Evolutionary conservation across 768 basidiomycete genomes (phyloP).

Genomic region (Naganishia friedmannii): DNA sequence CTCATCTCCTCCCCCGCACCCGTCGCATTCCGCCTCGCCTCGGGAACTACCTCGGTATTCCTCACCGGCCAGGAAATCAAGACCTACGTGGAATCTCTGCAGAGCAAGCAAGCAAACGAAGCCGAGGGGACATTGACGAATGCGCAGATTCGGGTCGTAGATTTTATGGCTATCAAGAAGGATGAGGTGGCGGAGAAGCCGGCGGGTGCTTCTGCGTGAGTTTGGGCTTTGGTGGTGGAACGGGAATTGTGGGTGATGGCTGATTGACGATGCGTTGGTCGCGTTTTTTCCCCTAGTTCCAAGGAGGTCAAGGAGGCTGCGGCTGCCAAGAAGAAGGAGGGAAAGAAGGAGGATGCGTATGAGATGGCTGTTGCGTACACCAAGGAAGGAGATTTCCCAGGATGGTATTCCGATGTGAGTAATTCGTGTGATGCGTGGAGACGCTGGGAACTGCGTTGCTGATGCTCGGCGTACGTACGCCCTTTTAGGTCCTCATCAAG

Average conservation of each 20-base stretch:
- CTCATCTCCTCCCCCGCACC: conserved; percentile 66
- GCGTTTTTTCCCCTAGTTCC: conserved; percentile 29
- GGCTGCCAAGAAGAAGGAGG: conserved; percentile 41
- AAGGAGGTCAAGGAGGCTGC: conserved; percentile 36
- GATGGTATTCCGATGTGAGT: conserved; percentile 87
- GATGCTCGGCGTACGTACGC: neutral
- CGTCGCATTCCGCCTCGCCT: conserved; percentile 71
- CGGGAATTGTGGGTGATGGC: neutral
- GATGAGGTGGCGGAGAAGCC: conserved; percentile 49
- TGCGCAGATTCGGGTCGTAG: conserved; percentile 67
- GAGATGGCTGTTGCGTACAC: conserved; percentile 92
- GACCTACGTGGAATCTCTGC: conserved; percentile 68
- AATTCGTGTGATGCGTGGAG: neutral
- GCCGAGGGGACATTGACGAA: conserved; percentile 23
- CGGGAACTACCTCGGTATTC: conserved; percentile 71
- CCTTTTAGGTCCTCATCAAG: conserved; percentile 80
- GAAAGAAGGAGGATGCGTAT: conserved; percentile 79
- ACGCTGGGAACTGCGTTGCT: neutral
- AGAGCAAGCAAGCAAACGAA: conserved; percentile 41
- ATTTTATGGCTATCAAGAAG: conserved; percentile 64
- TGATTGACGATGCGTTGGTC: neutral
- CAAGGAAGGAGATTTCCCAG: conserved; percentile 91
- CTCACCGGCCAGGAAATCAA: conserved; percentile 72
- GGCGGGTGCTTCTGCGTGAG: conserved; percentile 41
- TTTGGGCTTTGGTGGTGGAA: neutral